phyloP scores from a whole-genome alignment of 2,329 filamentous ascomycete species.

The Aspergillus vadensis region DNA sequence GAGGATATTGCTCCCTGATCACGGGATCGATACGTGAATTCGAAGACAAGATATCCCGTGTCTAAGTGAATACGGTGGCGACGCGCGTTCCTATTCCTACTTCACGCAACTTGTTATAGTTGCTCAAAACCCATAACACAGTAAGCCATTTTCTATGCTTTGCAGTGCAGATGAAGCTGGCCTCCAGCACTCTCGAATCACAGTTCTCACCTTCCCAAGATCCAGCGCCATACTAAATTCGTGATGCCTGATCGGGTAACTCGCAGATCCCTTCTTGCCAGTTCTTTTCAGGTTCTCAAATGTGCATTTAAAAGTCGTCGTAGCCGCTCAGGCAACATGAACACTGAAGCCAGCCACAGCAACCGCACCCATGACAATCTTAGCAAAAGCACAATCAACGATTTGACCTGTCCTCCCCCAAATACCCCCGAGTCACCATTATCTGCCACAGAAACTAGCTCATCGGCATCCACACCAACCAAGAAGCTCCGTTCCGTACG shows the following conservation, averaged over 20 bases:
- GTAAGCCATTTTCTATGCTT: too few species aligned
- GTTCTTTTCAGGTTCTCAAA: constrained; percentile 23
- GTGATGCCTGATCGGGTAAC: constrained; percentile 17
- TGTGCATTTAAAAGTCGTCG: constrained; percentile 18
- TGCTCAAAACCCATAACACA: too few species aligned
- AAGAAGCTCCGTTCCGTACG: neutral
- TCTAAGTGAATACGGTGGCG: too few species aligned
- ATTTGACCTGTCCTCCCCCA: neutral
- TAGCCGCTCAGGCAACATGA: neutral
- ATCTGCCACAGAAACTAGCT: neutral
- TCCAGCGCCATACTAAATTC: neutral
- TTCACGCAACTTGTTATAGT: too few species aligned
- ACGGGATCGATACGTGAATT: too few species aligned
- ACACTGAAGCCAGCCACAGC: neutral
- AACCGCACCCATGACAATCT: neutral
- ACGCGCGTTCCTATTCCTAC: too few species aligned
- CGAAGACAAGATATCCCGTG: too few species aligned
- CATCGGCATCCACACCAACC: neutral
- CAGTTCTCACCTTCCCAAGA: neutral
- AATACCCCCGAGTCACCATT: neutral
- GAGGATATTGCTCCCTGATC: too few species aligned
- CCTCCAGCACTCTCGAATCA: too few species aligned
- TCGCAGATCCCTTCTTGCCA: constrained; percentile 19
- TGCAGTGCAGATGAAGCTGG: too few species aligned
- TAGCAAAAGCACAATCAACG: neutral